A percentile compares a stretch with the other conserved stretches of the same genome.
phyloP scores from a whole-genome alignment of 176 grass and related monocot species.

The maize (Zea mays) region Zm-B73-REFERENCE-NAM-5.0 NC_050096.1:294616001-294616500 shows the following conservation, averaged over 20 bases:
- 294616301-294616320: constrained; percentile 28
- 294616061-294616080: no score
- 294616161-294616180: constrained; percentile 13
- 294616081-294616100: no score
- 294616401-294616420: neutral
- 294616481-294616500: no score
- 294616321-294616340: neutral
- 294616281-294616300: constrained; percentile 33
- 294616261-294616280: constrained; percentile 32
- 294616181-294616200: constrained; percentile 29
- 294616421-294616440: constrained; percentile 2
- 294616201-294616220: constrained; percentile 45
- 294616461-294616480: no score
- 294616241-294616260: constrained; percentile 41
- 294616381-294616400: no score
- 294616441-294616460: neutral
- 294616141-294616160: constrained; percentile 53
- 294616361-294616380: constrained; percentile 1
- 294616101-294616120: no score
- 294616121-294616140: constrained; percentile 29
- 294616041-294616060: no score
- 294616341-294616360: neutral
- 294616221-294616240: constrained; percentile 48
- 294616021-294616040: no score
- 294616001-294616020: no score